Evolutionary conservation across 306 rosid genomes (phyloP).

Genomic region (Gastrolobium villosum): DNA sequence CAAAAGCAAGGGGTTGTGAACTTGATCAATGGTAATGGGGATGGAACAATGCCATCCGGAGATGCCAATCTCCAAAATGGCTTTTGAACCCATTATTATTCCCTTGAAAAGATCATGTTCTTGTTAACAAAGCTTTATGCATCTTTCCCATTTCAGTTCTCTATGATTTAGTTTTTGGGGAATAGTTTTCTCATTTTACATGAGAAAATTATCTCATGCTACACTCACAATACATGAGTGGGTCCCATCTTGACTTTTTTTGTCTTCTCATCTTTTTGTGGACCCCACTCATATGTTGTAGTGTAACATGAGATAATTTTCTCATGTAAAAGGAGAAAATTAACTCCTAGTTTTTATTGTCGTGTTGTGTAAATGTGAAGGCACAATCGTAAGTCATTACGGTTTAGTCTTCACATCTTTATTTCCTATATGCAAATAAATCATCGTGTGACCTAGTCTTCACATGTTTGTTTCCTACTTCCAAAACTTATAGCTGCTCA

Average conservation of each 20-base stretch:
- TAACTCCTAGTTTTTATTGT: no score
- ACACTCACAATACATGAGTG: no score
- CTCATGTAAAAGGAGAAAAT: no score
- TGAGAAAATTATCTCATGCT: no score
- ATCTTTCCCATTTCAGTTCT: not conserved
- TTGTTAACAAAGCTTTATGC: not conserved
- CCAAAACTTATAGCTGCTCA: not conserved
- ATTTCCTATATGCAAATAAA: not conserved
- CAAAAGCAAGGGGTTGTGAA: slow-evolving; percentile 32
- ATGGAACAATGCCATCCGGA: slow-evolving; percentile 21
- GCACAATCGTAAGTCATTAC: not conserved
- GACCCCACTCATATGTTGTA: no score
- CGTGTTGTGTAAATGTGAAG: slow-evolving; percentile 2
- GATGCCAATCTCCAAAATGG: slow-evolving; percentile 11
- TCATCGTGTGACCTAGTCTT: not conserved
- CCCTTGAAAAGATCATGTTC: not conserved
- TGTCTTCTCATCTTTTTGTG: no score
- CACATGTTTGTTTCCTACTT: not conserved
- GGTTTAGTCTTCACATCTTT: slow-evolving; percentile 1
- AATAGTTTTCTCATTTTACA: no score
- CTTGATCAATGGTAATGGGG: slow-evolving; percentile 18
- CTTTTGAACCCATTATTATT: slow-evolving; percentile 14
- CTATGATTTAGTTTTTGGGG: no score
- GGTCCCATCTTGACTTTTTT: no score
- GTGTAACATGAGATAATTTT: no score